Evolutionary conservation across 2,329 filamentous ascomycete species (phyloP).

Genomic region (Fusarium foetens): DNA sequence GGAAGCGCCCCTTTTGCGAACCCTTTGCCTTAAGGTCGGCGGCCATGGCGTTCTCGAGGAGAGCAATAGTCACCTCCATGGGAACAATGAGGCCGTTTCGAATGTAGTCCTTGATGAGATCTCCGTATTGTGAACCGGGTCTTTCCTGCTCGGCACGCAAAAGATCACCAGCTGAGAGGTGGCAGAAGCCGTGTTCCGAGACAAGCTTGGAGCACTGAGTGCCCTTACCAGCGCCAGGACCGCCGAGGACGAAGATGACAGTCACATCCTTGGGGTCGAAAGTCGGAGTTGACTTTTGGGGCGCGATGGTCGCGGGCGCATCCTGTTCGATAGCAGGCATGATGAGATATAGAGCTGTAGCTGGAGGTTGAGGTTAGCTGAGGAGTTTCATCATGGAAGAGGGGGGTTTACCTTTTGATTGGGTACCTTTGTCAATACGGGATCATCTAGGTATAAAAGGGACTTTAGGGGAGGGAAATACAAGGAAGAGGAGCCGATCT

Average conservation of each 20-base stretch:
- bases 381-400: constrained; percentile 18
- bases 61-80: constrained; percentile 96
- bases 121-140: constrained; percentile 85
- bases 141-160: constrained; percentile 93
- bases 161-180: constrained; percentile 92
- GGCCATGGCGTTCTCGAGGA: constrained; percentile 94
- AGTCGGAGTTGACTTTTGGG: constrained; percentile 66
- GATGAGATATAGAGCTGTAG: constrained; percentile 12
- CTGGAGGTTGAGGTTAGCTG: constrained; percentile 1
- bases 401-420: constrained; percentile 17
- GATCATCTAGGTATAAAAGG: constrained; percentile 5
- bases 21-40: constrained; percentile 67
- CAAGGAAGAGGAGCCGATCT: constrained; percentile 4
- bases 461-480: background rate
- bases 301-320: constrained; percentile 50
- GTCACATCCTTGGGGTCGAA: constrained; percentile 83
- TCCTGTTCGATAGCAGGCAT: constrained; percentile 30
- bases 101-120: constrained; percentile 93
- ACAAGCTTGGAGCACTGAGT: constrained; percentile 94
- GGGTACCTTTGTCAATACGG: constrained; percentile 1
- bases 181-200: constrained; percentile 86
- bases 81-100: constrained; percentile 95
- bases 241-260: constrained; percentile 96
- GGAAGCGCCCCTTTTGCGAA: constrained; percentile 73
- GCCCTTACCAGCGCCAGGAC: constrained; percentile 94